A percentile compares a stretch with the other conserved stretches of the same genome.
These are phyloP conservation scores for Termitomyces sp. DNA, from an alignment of 768 basidiomycete species.

Conservation along the genomic window DNA sequence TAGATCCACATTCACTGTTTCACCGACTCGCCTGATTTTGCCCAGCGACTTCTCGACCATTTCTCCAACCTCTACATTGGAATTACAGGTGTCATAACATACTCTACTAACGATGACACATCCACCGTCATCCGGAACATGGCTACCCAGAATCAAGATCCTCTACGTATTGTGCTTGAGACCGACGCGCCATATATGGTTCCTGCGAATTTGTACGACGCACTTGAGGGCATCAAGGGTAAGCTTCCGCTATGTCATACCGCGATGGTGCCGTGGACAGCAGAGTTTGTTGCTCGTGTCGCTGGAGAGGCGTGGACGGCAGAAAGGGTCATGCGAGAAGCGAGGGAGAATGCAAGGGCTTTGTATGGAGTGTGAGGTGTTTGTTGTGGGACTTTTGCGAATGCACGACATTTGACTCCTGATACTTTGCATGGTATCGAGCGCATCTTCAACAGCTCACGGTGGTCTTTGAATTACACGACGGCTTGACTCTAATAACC, in stretches of 20 bases:
- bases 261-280: conserved; percentile 86
- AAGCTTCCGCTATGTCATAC: conserved; percentile 72
- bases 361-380: conserved; percentile 53
- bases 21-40: conserved; percentile 79
- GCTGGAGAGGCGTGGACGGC: conserved; percentile 48
- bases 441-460: neutral
- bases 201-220: conserved; percentile 67
- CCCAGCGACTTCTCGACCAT: conserved; percentile 63
- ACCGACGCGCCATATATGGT: conserved; percentile 91
- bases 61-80: conserved; percentile 86
- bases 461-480: neutral
- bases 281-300: conserved; percentile 63
- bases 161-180: conserved; percentile 64
- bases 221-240: conserved; percentile 52
- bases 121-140: conserved; percentile 62
- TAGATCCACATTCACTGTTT: conserved; percentile 90
- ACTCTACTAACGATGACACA: conserved; percentile 72
- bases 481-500: too few species aligned
- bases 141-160: conserved; percentile 25
- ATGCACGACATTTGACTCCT: neutral
- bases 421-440: neutral
- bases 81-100: conserved; percentile 84
- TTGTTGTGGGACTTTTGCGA: neutral
- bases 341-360: conserved; percentile 59
- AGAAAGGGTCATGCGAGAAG: conserved; percentile 56